Evolutionary conservation across 108 stramenopile genomes (phyloP), one percentile per base, ranked within the genome.

Genomic region (Cafeteria roenbergensis): DNA sequence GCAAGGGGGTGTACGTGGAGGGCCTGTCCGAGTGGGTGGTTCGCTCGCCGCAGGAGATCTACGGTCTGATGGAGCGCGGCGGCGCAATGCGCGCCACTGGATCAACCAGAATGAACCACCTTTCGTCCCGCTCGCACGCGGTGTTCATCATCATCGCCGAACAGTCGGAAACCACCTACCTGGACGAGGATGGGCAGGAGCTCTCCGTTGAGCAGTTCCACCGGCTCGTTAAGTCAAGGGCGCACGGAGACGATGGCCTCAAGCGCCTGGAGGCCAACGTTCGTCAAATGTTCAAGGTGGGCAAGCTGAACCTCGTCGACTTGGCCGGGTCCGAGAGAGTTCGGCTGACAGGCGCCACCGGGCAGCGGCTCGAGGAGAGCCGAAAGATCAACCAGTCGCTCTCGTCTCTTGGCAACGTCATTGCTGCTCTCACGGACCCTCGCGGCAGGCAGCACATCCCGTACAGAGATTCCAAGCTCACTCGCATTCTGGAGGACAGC

Each of bases 21-120:
- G 79, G 80, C 2, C 75, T 84, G 29, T 76, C 75, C 21, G 83
- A 84, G 60, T 84, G 83, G 83, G 83, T 84, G 55, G 83, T 84
- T 17, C 77, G 83, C 48, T 65, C 71, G 20, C 82, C 83, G 14
- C 62, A 71, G 26, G 84, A 85, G 58, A 83, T 85, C n/a, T 85
- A 83, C 67, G 76, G 78, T 0, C 80, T 85, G 26, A 85, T 85
- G 84, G 80, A 83, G 51, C 70, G 82, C 8, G 84, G 82, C 0
- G 80, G 65, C 0, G 55, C 62, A n/a, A 56, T 78, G n/a, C 72
- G 83, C 30, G 83, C 83, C 6, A 84, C 83, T 0, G 80, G 81
- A 9, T 69, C 72, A 0, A 84, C 83, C 9, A 74, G 64, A 27
- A 80, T 84, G 72, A 84, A 84, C 67, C 81, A 84, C 54, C 22